These are phyloP conservation scores for Wallacemonas sp. DNA, from an alignment of 208 protist species.

Conservation along the genomic window DNA sequence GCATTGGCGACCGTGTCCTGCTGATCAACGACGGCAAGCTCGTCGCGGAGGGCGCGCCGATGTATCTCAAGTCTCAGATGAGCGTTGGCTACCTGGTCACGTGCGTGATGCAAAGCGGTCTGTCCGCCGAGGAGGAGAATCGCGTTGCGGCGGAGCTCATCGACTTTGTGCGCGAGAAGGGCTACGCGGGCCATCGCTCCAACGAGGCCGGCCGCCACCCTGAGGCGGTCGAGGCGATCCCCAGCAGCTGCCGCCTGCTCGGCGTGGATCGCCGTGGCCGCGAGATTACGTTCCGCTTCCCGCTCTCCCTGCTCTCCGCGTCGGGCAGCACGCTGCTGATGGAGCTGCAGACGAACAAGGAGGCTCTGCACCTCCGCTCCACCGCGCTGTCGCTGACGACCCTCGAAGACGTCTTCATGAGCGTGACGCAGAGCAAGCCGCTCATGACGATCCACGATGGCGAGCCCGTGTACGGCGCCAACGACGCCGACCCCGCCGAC, in stretches of 20 bases:
- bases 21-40: conserved; percentile 88
- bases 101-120: conserved; percentile 59
- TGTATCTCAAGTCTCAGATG: conserved; percentile 83
- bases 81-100: conserved; percentile 70
- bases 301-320: conserved; percentile 46
- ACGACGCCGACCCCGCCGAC: neutral
- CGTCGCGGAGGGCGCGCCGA: conserved; percentile 58
- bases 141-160: conserved; percentile 37
- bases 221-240: conserved; percentile 22
- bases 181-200: conserved; percentile 27
- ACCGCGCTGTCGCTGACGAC: conserved; percentile 75
- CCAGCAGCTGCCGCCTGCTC: conserved; percentile 36
- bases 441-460: conserved; percentile 12
- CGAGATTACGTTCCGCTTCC: conserved; percentile 74
- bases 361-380: conserved; percentile 47
- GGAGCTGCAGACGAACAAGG: conserved; percentile 34
- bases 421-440: conserved; percentile 23
- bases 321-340: conserved; percentile 50
- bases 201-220: conserved; percentile 4
- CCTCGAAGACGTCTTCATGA: conserved; percentile 85
- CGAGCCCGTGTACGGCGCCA: conserved; percentile 4
- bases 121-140: conserved; percentile 43
- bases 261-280: conserved; percentile 67
- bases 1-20: conserved; percentile 92
- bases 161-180: conserved; percentile 54